Conservation (phyloP, 176 grass and related monocot species). For the Musa acuminata region DNA sequence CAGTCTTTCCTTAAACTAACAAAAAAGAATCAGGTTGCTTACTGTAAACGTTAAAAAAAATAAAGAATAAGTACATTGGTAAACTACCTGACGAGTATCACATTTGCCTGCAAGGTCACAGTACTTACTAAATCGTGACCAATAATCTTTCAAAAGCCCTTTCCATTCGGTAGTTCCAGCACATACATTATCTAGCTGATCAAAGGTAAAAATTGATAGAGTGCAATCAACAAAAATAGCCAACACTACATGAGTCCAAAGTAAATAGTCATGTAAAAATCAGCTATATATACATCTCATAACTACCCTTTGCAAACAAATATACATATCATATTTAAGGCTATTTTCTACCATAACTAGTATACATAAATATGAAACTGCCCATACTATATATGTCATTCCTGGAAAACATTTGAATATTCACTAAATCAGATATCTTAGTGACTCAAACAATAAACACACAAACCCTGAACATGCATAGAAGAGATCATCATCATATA, state of each 20-base stretch:
- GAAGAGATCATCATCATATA: no score
- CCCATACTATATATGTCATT: no score
- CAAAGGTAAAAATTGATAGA: constrained; percentile 14
- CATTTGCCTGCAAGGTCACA: constrained; percentile 44
- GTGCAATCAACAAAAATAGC: background rate
- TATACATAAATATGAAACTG: no score
- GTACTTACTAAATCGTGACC: constrained; percentile 79
- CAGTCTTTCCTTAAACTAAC: background rate
- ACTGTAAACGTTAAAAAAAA: background rate
- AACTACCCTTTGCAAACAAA: background rate
- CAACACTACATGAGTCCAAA: background rate
- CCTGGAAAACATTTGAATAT: no score
- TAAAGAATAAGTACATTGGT: background rate
- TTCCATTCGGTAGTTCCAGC: constrained; percentile 89
- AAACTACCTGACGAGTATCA: constrained; percentile 63
- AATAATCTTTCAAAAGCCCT: constrained; percentile 75
- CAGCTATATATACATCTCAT: background rate
- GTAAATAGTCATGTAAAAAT: no score
- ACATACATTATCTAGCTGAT: constrained; percentile 94
- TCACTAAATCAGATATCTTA: no score
- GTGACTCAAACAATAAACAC: no score
- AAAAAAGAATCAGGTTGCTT: background rate
- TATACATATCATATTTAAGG: background rate
- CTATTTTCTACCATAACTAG: no score
- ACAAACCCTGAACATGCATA: no score